Evolutionary conservation across 257 asterid species (phyloP), one percentile per base, ranked within the genome.

Genomic region (Plantago elongata): DNA sequence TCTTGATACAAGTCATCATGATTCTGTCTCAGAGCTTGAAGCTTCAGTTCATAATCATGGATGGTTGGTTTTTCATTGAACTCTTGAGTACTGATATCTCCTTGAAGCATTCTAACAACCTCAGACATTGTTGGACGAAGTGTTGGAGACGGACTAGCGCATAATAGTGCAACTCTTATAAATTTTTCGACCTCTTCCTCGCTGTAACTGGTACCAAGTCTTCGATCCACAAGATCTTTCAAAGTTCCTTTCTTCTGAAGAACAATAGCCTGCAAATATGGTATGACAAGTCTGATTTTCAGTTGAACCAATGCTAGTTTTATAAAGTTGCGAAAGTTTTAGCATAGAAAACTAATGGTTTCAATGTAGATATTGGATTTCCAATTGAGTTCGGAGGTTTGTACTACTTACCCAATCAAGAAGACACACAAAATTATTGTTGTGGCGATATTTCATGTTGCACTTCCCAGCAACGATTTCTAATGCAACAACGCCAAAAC

Each of bases 141-240:
- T 6, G 94, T 78, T 9, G 90, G 90, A 48, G 94, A 81, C 7
- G 94, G 85, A 57, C 84, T 80, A 2, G 86, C 77, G 74, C 90
- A 85, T 61, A 77, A 38, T 11, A 83, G 74, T 7, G 86, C 90
- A 8, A 83, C 68, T 48, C 77, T 75, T 9, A 81, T 78, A 80
- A 78, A 75, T 59, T 81, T 75, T 55, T 80, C 57, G 10, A 73
- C 83, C 60, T 79, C 86, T n/a, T 71, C 65, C 48, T 51, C 46
- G 16, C 73, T 29, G 56, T 64, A 69, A 63, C 69, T 38, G 9
- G 84, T 69, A 60, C 79, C 81, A 57, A 85, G 65, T 61, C 76
- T 69, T 14, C 81, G 77, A 69, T 85, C 90, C 47, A 78, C 81
- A 7, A 85, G 77, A 64, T 80, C 84, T 77, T 76, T 55, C 55